phyloP scores from a whole-genome alignment of 352 stramenopile species.

The Globisporangium orthogonon region DNA sequence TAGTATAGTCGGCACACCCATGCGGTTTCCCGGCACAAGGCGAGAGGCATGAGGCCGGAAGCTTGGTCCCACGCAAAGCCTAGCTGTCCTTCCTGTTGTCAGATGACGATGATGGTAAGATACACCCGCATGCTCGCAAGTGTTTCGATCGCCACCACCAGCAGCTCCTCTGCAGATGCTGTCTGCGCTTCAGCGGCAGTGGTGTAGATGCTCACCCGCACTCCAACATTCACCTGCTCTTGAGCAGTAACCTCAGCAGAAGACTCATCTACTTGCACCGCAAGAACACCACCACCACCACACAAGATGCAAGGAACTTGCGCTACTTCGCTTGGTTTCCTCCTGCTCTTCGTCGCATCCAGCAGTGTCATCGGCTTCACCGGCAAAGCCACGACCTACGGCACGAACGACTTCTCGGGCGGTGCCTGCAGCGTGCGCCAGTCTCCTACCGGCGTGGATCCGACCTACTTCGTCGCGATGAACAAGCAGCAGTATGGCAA shows the following conservation, averaged over 20 bases:
- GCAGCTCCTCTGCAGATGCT: too few species aligned
- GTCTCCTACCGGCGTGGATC: background rate
- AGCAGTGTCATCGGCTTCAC: background rate
- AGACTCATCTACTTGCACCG: too few species aligned
- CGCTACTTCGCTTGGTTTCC: background rate
- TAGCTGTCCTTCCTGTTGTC: background rate
- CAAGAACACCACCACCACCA: too few species aligned
- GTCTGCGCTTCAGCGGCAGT: too few species aligned
- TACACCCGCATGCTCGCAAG: background rate
- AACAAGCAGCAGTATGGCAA: constrained; percentile 14
- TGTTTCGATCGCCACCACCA: too few species aligned
- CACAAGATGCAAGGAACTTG: too few species aligned
- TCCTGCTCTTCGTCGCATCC: background rate
- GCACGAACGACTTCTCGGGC: constrained; percentile 10
- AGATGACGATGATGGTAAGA: background rate
- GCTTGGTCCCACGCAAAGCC: background rate
- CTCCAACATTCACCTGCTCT: background rate
- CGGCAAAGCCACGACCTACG: constrained; percentile 8
- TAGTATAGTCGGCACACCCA: background rate
- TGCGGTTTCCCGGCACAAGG: background rate
- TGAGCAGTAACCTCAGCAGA: background rate
- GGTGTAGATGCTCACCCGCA: background rate
- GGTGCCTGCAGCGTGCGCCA: constrained; percentile 11
- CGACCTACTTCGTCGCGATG: constrained; percentile 11
- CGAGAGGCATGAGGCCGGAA: background rate